Evolutionary conservation across 1,284 basidiomycete genomes (phyloP), one percentile per base, ranked within the genome.

Genomic region (Amylostereum chailletii): DNA sequence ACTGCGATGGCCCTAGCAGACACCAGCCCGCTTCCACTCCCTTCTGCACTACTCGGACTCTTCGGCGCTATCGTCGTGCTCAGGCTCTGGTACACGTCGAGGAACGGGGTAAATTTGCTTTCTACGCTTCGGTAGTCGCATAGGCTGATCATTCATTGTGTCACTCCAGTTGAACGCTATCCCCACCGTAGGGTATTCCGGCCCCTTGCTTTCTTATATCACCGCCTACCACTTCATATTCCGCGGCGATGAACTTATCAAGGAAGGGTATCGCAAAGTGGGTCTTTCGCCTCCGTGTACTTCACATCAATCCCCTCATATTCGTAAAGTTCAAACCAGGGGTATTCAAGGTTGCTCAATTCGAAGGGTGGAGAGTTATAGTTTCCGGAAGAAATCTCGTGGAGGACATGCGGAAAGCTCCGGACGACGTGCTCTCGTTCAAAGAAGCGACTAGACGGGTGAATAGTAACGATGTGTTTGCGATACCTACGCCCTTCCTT

Each of bases 381-480:
- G 58, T 68, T 26, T 61, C 58, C n/a, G 62, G 60, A 3, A 54
- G 58, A 0, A 48, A 64, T 42, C 58, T 66, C 48, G 58, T 67
- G 2, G 65, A 70, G 2, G 69, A 71, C 42, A 51, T 71, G 4
- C 60, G 62, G 5, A 62, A 55, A 36, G 62, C 65, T 1, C 58
- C 58, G 2, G 68, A 69, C 29, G 60, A 68, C 5, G 57, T 59
- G 5, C 53, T 71, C 1, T 66, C 64, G 4, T 64, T 68, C 46
- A 37, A 52, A 7, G 62, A 59, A 6, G 64, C 61, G 11, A 38
- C 57, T 5, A 51, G 48, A 7, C 60, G 65, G 31, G 66, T 68
- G 32, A 27, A 30, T 30, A 10, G 27, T 4, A 11, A 26, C 10
- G 27, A 9, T 11, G 40, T 42, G 9, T 42, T 26, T 26, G 19